These are phyloP conservation scores for Fusarium sublunatum DNA, from an alignment of 2,329 filamentous ascomycete species.

Conservation along the genomic window DNA sequence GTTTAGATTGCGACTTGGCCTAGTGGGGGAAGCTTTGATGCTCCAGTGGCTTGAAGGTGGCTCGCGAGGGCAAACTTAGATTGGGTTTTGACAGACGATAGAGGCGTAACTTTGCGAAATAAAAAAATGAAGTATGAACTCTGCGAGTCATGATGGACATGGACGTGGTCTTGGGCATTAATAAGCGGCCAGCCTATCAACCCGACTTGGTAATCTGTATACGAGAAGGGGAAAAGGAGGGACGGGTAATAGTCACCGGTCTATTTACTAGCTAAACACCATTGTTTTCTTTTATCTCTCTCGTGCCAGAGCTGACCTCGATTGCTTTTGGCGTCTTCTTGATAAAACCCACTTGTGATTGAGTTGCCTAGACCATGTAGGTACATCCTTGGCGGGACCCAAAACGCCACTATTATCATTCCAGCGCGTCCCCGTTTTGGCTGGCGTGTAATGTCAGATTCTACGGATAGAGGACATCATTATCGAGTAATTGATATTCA, in stretches of 20 bases:
- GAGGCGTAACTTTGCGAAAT: not conserved
- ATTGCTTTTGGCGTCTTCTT: too few relatives aligned
- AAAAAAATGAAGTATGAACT: not conserved
- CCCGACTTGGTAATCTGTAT: too few relatives aligned
- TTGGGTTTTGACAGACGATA: conserved; percentile 2
- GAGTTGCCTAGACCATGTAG: not conserved
- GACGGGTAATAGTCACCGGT: conserved; percentile 12
- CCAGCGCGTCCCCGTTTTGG: conserved; percentile 27
- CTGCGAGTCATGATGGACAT: conserved; percentile 4
- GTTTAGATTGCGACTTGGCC: conserved; percentile 7
- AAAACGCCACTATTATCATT: conserved; percentile 26
- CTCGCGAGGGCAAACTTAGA: conserved; percentile 14
- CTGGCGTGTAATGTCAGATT: conserved; percentile 28
- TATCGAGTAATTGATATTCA: conserved; percentile 15
- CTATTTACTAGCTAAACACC: not conserved
- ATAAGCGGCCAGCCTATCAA: not conserved
- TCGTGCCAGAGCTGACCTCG: too few relatives aligned
- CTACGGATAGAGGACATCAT: conserved; percentile 7
- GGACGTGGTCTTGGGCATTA: not conserved
- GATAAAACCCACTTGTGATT: not conserved
- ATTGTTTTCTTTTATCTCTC: too few relatives aligned
- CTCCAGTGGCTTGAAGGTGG: conserved; percentile 22
- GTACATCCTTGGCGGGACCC: conserved; percentile 15
- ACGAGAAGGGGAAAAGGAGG: not conserved
- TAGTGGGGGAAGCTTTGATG: conserved; percentile 17